phyloP scores from a whole-genome alignment of 2,329 filamentous ascomycete genomes.

The Beauveria bassiana region DNA sequence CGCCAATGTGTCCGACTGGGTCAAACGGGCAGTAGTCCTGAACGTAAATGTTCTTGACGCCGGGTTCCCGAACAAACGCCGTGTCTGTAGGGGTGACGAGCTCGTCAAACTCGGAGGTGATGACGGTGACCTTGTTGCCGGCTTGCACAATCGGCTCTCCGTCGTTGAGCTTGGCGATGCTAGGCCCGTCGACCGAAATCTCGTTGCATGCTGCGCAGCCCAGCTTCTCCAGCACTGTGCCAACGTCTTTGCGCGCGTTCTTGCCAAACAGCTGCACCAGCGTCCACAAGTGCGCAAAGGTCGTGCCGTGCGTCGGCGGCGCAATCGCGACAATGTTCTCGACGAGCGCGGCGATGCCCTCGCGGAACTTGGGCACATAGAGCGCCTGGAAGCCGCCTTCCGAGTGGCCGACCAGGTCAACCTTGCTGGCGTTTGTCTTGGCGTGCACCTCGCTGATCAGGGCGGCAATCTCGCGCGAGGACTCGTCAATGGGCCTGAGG shows the following conservation, averaged over 20 bases:
- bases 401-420: constrained; percentile 18
- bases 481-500: constrained; percentile 15
- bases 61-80: constrained; percentile 11
- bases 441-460: constrained; percentile 14
- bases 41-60: constrained; percentile 15
- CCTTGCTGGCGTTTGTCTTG: constrained; percentile 15
- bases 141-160: constrained; percentile 12
- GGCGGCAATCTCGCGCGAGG: constrained; percentile 14
- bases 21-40: constrained; percentile 16
- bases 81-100: constrained; percentile 13
- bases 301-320: constrained; percentile 18
- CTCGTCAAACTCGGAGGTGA: constrained; percentile 13
- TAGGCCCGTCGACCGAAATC: constrained; percentile 11
- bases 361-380: constrained; percentile 16
- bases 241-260: neutral
- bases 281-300: constrained; percentile 13
- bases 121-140: constrained; percentile 15
- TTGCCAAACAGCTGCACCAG: constrained; percentile 8
- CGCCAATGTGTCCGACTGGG: constrained; percentile 14
- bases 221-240: constrained; percentile 8
- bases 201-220: constrained; percentile 16
- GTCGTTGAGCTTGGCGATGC: constrained; percentile 13
- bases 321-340: constrained; percentile 16
- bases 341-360: constrained; percentile 11
- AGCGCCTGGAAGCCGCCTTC: constrained; percentile 18